Base-by-base conservation (phyloP, 1,139 yeast genomes). In the Nakaseomyces uthaithaninus region DNA sequence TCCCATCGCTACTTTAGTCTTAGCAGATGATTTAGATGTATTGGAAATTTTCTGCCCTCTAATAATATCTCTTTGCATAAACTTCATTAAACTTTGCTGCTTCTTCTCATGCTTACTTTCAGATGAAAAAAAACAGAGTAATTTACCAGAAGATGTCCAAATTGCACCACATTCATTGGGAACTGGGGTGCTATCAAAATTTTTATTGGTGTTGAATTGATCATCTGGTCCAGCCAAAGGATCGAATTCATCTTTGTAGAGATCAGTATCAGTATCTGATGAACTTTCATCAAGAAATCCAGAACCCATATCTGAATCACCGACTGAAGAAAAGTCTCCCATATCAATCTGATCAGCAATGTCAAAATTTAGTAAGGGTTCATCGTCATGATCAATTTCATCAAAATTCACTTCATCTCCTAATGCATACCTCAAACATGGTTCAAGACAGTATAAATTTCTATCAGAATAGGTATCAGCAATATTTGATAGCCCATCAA, bases 121-220 rank as follows among this genome's bases (percentile, higher is more conserved):
- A 0, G 81, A 77, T n/a, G 79, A 73, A 61, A 85, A 86, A 53
- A 89, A 87, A 55, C 95, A 84, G 1, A 87, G 80, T 41, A 87
- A 66, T 46, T 75, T 76, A 0, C 96, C 96, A 2, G 76, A 72
- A 12, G 76, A 72, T 0, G 93, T 71, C 95, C 96, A 87, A 0
- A 76, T 68, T 0, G 94, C 95, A 8, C 96, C 95, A 65, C 95
- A 87, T 3, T 91, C 94, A 55, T 84, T 86, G 0, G 96, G 95
- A 3, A 87, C 71, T 0, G 96, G 96, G 0, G 95, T 85, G 27
- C 87, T 79, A 54, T 86, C 95, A 52, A 78, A 74, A 12, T 63
- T 52, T n/a, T 51, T 33, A 28, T 52, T 51, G 11, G 46, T 42
- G 9, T 47, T 47, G 25, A 46, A 46, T 2, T 45, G 30, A 14